phyloP scores from a whole-genome alignment of 176 grass and related monocot genomes.

The Echinochloa phyllopogon region DNA sequence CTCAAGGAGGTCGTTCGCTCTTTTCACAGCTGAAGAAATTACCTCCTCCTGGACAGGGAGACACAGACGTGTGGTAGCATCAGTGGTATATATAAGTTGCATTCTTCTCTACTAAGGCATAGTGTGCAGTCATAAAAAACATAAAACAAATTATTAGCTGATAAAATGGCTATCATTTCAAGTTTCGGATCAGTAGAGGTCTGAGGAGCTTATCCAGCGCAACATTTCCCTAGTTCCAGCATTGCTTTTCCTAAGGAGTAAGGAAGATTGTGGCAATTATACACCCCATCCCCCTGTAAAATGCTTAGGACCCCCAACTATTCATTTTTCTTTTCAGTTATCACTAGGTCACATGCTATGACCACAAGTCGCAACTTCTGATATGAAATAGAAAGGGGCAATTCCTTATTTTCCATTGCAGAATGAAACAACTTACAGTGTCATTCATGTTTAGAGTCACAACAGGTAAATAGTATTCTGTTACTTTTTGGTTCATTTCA shows the following conservation, averaged over 20 bases:
- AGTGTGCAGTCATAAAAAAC: neutral
- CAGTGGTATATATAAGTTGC: neutral
- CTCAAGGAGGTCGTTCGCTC: constrained; percentile 29
- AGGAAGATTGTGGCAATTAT: neutral
- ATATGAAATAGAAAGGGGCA: neutral
- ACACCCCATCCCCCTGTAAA: neutral
- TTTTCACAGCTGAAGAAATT: constrained; percentile 43
- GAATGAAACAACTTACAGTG: neutral
- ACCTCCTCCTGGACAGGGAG: constrained; percentile 41
- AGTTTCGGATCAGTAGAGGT: neutral
- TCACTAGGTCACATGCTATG: neutral
- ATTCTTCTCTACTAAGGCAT: neutral
- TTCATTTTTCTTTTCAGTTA: neutral
- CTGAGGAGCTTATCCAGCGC: neutral
- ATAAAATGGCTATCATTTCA: neutral
- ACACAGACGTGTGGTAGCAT: neutral
- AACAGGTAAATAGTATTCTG: neutral
- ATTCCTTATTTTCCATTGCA: too few relatives aligned
- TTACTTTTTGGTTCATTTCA: neutral
- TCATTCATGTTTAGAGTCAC: neutral
- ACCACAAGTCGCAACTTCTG: neutral
- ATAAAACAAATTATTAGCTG: neutral
- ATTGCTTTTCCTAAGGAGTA: neutral
- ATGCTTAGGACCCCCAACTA: neutral
- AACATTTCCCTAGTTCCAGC: neutral